Percentiles rank a stretch among this genome's conserved stretches.
These are phyloP conservation scores for Phanerochaete sordida DNA, from an alignment of 768 basidiomycete species.

Conservation along the genomic window DNA sequence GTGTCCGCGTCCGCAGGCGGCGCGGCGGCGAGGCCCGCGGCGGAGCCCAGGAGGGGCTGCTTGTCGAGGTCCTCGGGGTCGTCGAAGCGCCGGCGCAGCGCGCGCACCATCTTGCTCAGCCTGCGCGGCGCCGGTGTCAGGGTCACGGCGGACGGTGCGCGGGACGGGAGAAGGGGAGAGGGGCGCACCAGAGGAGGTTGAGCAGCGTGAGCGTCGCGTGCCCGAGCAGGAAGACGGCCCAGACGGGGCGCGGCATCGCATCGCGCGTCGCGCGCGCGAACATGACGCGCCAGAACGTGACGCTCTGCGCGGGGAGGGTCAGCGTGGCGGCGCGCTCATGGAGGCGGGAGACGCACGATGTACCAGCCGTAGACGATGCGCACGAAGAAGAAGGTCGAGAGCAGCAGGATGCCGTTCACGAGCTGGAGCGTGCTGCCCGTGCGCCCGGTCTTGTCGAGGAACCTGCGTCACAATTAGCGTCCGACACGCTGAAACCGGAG, in stretches of 20 bases:
- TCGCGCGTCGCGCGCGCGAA: slow-evolving; percentile 41
- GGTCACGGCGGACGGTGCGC: not conserved
- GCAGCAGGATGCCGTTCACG: slow-evolving; percentile 66
- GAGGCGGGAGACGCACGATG: slow-evolving; percentile 30
- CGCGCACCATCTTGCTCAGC: slow-evolving; percentile 72
- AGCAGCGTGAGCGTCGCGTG: slow-evolving; percentile 67
- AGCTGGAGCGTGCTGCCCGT: slow-evolving; percentile 68
- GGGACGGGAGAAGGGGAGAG: not conserved
- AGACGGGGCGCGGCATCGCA: slow-evolving; percentile 46
- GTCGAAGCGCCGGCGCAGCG: slow-evolving; percentile 60
- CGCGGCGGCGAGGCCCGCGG: not conserved
- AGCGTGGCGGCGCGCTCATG: not conserved
- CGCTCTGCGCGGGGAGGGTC: not conserved
- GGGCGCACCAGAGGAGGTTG: slow-evolving; percentile 72
- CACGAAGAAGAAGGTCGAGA: slow-evolving; percentile 64
- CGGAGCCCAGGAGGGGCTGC: slow-evolving; percentile 9
- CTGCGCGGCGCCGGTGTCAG: no score
- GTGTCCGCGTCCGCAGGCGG: not conserved
- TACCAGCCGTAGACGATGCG: slow-evolving; percentile 70
- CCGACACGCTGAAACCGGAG: not conserved
- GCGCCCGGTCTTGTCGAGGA: slow-evolving; percentile 71
- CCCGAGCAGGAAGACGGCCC: slow-evolving; percentile 48
- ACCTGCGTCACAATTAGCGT: slow-evolving; percentile 40
- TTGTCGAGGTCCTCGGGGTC: slow-evolving; percentile 18
- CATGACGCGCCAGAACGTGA: slow-evolving; percentile 55